phyloP scores from a whole-genome alignment of 2,329 filamentous ascomycete genomes.

The Colletotrichum karsti region DNA sequence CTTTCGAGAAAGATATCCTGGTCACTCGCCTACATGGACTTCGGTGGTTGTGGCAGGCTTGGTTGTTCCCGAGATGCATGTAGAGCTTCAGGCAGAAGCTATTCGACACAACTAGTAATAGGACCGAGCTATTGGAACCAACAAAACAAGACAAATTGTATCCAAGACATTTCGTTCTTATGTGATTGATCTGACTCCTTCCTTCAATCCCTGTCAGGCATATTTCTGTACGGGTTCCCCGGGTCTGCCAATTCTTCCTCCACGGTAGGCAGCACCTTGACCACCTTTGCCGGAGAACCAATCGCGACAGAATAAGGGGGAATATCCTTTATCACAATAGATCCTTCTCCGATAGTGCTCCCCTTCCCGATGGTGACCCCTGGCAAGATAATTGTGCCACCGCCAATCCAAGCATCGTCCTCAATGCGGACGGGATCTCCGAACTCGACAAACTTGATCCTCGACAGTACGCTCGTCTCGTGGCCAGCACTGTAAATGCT shows the following conservation, averaged over 20 bases:
- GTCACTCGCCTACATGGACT: slow-evolving; percentile 27
- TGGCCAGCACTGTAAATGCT: slow-evolving; percentile 61
- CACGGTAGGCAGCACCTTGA: slow-evolving; percentile 28
- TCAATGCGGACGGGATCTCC: slow-evolving; percentile 57
- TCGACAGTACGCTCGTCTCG: slow-evolving; percentile 55
- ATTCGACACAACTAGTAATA: too few relatives aligned
- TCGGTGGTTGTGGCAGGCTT: slow-evolving; percentile 30
- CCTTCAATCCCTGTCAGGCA: slow-evolving; percentile 31
- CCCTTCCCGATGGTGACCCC: slow-evolving; percentile 50
- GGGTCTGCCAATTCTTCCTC: slow-evolving; percentile 38
- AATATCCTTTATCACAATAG: slow-evolving; percentile 47
- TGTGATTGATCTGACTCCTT: too few relatives aligned
- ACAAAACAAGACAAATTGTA: too few relatives aligned
- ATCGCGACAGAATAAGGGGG: slow-evolving; percentile 44
- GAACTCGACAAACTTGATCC: slow-evolving; percentile 57
- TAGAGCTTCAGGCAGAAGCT: slow-evolving; percentile 30
- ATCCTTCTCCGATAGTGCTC: slow-evolving; percentile 47
- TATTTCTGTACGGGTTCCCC: slow-evolving; percentile 35
- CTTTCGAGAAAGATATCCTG: slow-evolving; percentile 21
- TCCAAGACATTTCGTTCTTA: too few relatives aligned
- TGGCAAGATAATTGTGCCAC: slow-evolving; percentile 50
- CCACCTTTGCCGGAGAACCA: slow-evolving; percentile 44
- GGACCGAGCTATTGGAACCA: too few relatives aligned
- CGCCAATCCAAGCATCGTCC: slow-evolving; percentile 56
- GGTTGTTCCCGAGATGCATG: slow-evolving; percentile 29